These are phyloP conservation scores for Bertia moriformis DNA, from an alignment of 2,329 filamentous ascomycete species.

Conservation along the genomic window DNA sequence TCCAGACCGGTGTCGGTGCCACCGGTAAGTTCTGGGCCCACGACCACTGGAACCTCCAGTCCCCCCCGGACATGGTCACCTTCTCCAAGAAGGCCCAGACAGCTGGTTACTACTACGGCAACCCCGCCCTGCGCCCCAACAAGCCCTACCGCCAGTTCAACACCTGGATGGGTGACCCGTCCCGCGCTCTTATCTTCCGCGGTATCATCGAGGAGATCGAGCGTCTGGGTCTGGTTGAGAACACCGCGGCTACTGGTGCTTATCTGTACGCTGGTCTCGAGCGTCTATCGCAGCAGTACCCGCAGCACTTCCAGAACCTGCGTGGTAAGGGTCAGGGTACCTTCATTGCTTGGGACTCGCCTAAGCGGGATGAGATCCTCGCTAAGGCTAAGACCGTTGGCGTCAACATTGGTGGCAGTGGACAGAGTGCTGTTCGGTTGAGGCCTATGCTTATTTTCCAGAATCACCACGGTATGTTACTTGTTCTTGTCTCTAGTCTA, in stretches of 20 bases:
- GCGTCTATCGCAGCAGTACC: slow-evolving; percentile 54
- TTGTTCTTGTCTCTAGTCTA: slow-evolving; percentile 1
- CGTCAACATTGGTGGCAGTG: slow-evolving; percentile 77
- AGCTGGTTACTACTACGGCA: slow-evolving; percentile 80
- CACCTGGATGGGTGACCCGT: slow-evolving; percentile 92
- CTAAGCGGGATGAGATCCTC: slow-evolving; percentile 65
- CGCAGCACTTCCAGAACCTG: slow-evolving; percentile 66
- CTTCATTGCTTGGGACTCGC: slow-evolving; percentile 84
- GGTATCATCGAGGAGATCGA: slow-evolving; percentile 73
- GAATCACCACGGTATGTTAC: slow-evolving; percentile 54
- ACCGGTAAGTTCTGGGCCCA: slow-evolving; percentile 95
- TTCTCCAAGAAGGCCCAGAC: slow-evolving; percentile 94
- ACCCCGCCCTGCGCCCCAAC: slow-evolving; percentile 68
- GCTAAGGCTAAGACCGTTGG: slow-evolving; percentile 65
- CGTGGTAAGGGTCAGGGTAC: slow-evolving; percentile 79
- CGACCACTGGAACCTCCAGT: slow-evolving; percentile 74
- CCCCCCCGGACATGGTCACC: slow-evolving; percentile 82
- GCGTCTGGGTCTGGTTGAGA: slow-evolving; percentile 59
- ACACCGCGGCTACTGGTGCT: slow-evolving; percentile 64
- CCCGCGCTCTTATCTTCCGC: slow-evolving; percentile 70
- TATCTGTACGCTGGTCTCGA: slow-evolving; percentile 64
- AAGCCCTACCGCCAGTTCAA: slow-evolving; percentile 95
- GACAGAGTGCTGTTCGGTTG: slow-evolving; percentile 60
- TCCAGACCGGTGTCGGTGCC: slow-evolving; percentile 83
- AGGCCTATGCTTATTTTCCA: slow-evolving; percentile 88